Percentiles rank a stretch among this genome's conserved stretches.
Conservation (phyloP, 192 early-diverging fungal genomes). For the Thamnidium elegans region DNA sequence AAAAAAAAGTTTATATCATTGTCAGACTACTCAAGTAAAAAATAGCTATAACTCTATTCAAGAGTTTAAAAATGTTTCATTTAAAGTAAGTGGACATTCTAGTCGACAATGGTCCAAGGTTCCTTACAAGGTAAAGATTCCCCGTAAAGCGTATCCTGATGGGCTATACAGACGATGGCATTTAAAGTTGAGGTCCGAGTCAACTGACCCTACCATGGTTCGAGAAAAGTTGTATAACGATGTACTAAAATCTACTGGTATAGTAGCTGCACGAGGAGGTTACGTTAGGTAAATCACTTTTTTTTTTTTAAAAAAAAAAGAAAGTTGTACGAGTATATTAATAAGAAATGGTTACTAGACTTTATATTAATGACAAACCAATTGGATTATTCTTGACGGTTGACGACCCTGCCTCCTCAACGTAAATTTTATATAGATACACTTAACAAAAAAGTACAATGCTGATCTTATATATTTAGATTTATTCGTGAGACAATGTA, state of each 20-base stretch:
- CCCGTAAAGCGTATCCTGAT: constrained; percentile 22
- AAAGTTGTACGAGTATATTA: too few species aligned
- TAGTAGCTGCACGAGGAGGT: constrained; percentile 29
- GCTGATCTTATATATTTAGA: not conserved
- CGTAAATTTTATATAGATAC: constrained; percentile 3
- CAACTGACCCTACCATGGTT: constrained; percentile 42
- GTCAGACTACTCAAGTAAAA: not conserved
- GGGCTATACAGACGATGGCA: constrained; percentile 32
- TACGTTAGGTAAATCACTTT: constrained; percentile 9
- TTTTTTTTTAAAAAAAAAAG: too few species aligned
- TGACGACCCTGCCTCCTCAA: constrained; percentile 28
- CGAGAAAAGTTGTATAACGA: constrained; percentile 45
- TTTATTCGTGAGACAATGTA: constrained; percentile 34
- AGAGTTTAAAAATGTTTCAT: constrained; percentile 26
- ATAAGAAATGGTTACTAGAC: not conserved
- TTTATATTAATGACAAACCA: constrained; percentile 36
- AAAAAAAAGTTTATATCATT: not conserved
- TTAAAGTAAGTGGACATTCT: constrained; percentile 36
- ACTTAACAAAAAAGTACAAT: not conserved
- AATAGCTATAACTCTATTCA: constrained; percentile 22
- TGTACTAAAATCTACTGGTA: constrained; percentile 38
- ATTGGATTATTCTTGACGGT: constrained; percentile 36
- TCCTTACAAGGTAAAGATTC: constrained; percentile 40
- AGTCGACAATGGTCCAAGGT: constrained; percentile 39
- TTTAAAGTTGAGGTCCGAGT: constrained; percentile 38